A percentile compares a stretch with the other conserved stretches of the same genome.
phyloP scores from a whole-genome alignment of 2,329 filamentous ascomycete genomes.

The Mollisiaceae sp. region DNA sequence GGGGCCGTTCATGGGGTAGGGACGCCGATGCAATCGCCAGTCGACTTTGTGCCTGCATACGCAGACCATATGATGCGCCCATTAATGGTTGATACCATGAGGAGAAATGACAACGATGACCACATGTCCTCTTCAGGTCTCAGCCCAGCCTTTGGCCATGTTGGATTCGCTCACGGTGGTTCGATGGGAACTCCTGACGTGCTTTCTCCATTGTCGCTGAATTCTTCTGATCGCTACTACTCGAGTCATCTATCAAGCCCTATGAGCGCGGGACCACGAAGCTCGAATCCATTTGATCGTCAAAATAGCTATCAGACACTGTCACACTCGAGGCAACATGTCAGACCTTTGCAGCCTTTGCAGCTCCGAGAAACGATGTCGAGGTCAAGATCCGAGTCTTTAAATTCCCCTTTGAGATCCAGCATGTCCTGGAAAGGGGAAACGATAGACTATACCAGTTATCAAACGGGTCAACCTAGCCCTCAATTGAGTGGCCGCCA shows the following conservation, averaged over 20 bases:
- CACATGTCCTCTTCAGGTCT: constrained; percentile 71
- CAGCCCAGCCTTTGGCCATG: constrained; percentile 69
- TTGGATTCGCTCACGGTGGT: constrained; percentile 64
- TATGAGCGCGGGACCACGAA: constrained; percentile 53
- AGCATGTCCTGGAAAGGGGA: constrained; percentile 69
- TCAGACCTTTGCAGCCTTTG: constrained; percentile 61
- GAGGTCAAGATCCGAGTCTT: constrained; percentile 60
- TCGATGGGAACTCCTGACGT: constrained; percentile 59
- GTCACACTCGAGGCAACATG: constrained; percentile 49
- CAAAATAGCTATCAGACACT: constrained; percentile 55
- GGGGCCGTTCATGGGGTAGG: constrained; percentile 53
- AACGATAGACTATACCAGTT: constrained; percentile 59
- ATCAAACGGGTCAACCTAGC: constrained; percentile 53
- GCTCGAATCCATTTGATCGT: constrained; percentile 58
- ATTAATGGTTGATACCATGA: constrained; percentile 70
- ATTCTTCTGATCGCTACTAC: constrained; percentile 61
- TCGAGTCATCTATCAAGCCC: constrained; percentile 52
- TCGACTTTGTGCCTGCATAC: constrained; percentile 52
- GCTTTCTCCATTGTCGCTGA: constrained; percentile 61
- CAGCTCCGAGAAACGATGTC: constrained; percentile 63
- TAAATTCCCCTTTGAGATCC: constrained; percentile 63
- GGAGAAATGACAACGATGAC: constrained; percentile 66
- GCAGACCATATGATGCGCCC: constrained; percentile 63
- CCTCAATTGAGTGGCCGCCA: constrained; percentile 54
- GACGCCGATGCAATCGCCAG: constrained; percentile 42